Percentiles rank a stretch among this genome's conserved stretches.
Evolutionary conservation across 2,329 filamentous ascomycete genomes (phyloP).

Genomic region (Cladosporium oxysporum): DNA sequence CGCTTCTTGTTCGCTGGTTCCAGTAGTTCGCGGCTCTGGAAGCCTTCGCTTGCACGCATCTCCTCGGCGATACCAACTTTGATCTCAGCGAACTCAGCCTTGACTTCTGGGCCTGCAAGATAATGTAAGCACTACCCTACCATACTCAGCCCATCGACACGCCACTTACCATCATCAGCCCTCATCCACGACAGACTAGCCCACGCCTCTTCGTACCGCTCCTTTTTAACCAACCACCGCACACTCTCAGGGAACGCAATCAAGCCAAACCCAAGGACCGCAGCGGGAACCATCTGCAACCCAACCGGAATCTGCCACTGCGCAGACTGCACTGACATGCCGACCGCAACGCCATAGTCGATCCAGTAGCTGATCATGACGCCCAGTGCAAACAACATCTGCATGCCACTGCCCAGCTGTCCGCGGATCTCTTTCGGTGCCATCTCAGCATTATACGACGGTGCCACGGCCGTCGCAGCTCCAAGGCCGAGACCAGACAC

Average conservation of each 20-base stretch:
- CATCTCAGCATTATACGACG: conserved; percentile 60
- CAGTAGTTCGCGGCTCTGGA: conserved; percentile 45
- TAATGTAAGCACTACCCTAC: not conserved
- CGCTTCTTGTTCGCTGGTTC: conserved; percentile 48
- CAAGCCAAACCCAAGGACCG: conserved; percentile 52
- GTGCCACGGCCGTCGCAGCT: conserved; percentile 59
- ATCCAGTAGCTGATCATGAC: conserved; percentile 56
- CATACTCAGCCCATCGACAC: not conserved
- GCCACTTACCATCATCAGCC: conserved; percentile 41
- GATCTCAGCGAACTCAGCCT: conserved; percentile 55
- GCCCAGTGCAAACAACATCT: conserved; percentile 52
- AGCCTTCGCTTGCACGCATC: conserved; percentile 41
- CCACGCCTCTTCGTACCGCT: conserved; percentile 50
- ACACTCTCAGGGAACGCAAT: conserved; percentile 53
- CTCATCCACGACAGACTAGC: conserved; percentile 55
- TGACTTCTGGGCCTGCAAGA: conserved; percentile 29
- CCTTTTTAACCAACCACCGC: conserved; percentile 53
- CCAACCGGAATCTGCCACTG: conserved; percentile 62
- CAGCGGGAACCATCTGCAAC: conserved; percentile 53
- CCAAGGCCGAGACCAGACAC: conserved; percentile 46
- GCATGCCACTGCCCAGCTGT: conserved; percentile 53
- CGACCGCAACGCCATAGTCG: conserved; percentile 50
- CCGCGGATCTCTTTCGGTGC: conserved; percentile 49
- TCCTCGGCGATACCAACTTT: conserved; percentile 51
- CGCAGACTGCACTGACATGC: conserved; percentile 37